phyloP scores from a whole-genome alignment of 768 basidiomycete genomes.

The Lactifluus subvellereus region DNA sequence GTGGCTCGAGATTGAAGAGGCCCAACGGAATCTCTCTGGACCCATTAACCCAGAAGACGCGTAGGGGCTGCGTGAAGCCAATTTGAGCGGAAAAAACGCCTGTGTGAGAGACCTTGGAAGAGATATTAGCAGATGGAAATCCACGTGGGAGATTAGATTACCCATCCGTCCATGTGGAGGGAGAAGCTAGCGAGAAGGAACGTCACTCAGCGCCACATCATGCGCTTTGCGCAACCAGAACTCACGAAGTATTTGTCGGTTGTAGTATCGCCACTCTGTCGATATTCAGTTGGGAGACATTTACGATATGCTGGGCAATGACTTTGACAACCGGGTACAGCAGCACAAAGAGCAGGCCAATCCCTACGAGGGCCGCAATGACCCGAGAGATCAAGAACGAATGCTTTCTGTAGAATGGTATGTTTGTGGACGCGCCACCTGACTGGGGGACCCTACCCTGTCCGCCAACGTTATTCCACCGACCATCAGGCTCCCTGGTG shows the following conservation, averaged over 20 bases:
- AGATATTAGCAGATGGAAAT: background rate
- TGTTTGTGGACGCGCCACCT: slow-evolving; percentile 15
- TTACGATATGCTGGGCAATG: slow-evolving; percentile 59
- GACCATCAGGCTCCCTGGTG: background rate
- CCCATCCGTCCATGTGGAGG: slow-evolving; percentile 48
- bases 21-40: slow-evolving; percentile 49
- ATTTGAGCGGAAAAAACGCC: slow-evolving; percentile 62
- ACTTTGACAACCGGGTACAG: slow-evolving; percentile 64
- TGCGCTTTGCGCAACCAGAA: slow-evolving; percentile 9
- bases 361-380: slow-evolving; percentile 46
- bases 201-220: background rate
- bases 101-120: slow-evolving; percentile 53
- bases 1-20: slow-evolving; percentile 41
- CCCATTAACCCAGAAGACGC: slow-evolving; percentile 53
- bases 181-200: slow-evolving; percentile 39
- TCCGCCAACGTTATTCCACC: background rate
- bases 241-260: slow-evolving; percentile 55
- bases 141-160: slow-evolving; percentile 29
- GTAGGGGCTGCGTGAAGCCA: slow-evolving; percentile 49
- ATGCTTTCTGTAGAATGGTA: slow-evolving; percentile 54
- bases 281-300: slow-evolving; percentile 49
- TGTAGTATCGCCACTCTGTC: slow-evolving; percentile 45
- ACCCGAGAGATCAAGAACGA: slow-evolving; percentile 58
- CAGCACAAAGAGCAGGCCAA: slow-evolving; percentile 60
- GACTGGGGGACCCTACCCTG: background rate